Evolutionary conservation across 2,329 filamentous ascomycete genomes (phyloP), one percentile per base, ranked within the genome.

Genomic region (Epichloe sylvatica): DNA sequence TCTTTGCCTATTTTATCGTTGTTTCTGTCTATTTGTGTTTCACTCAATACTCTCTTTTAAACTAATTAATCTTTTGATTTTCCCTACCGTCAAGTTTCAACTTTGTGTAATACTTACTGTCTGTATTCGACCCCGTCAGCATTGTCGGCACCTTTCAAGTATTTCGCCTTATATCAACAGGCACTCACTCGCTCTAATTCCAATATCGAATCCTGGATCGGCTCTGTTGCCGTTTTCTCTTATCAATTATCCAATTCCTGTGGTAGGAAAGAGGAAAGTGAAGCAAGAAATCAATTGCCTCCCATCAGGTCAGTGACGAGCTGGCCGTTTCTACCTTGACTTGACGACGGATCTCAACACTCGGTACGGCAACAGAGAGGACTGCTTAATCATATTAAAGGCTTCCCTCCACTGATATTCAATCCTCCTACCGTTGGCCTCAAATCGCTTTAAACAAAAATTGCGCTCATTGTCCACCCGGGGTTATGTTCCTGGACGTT

Each of bases 401-500:
- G 13, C 37, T 21, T 23, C 36, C 13, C 6, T 19, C 12, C 4
- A 11, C 25, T 7, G 25, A 13, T 4, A 7, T n/a, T 15, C 5
- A 8, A 21, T 41, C 9, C 17, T 41, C 9, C 4, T 6, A 4
- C 5, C 5, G 23, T 41, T 23, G 45, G 25, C 25, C 6, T 23
- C 4, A 5, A 9, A 34, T 15, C 6, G 23, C 9, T 3, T 34
- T 19, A 13, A 13, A 12, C 9, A 30, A 9, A 30, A 39, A 30
- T 5, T n/a, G 21, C 5, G 8, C 8, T 30, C 9, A 7, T 15
- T 23, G 23, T 48, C 15, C 41, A 35, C 15, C 38, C 25, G 46
- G 35, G 39, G 50, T 45, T 23, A 52, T 52, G 47, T 42, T 36
- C 21, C 25, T 23, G 11, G 21, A n/a, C 36, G 15, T 23, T 38